phyloP scores from a whole-genome alignment of 257 asterid genomes.

The Nicotiana undulata region DNA sequence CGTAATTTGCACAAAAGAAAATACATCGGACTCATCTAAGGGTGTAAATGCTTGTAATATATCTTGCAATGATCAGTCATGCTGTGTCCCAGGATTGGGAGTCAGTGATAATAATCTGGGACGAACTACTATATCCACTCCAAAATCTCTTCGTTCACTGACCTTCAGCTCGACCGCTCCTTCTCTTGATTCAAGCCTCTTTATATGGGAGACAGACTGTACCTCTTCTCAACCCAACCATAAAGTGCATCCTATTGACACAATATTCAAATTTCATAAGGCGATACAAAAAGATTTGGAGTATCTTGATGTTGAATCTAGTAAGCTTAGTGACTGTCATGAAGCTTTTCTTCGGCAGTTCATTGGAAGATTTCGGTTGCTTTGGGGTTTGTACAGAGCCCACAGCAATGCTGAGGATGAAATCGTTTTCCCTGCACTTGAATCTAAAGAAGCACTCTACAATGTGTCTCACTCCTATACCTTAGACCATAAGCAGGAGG shows the following conservation, averaged over 20 bases:
- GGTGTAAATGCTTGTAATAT: slow-evolving; percentile 9
- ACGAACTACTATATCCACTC: slow-evolving; percentile 18
- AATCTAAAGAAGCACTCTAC: slow-evolving; percentile 40
- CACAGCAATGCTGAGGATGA: slow-evolving; percentile 47
- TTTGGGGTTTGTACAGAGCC: slow-evolving; percentile 42
- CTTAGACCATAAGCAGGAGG: slow-evolving; percentile 46
- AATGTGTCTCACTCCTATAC: slow-evolving; percentile 45
- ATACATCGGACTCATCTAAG: slow-evolving; percentile 6
- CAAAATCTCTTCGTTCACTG: slow-evolving; percentile 30
- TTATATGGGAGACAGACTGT: slow-evolving; percentile 33
- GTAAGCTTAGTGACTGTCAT: slow-evolving; percentile 31
- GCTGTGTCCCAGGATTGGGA: slow-evolving; percentile 47
- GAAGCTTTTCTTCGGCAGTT: slow-evolving; percentile 35
- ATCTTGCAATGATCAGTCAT: slow-evolving; percentile 25
- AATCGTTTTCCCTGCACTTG: slow-evolving; percentile 45
- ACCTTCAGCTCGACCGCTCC: slow-evolving; percentile 37
- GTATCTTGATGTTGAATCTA: slow-evolving; percentile 41
- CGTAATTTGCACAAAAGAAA: slow-evolving; percentile 1
- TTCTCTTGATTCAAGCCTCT: slow-evolving; percentile 45
- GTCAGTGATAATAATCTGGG: slow-evolving; percentile 28
- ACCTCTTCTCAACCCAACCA: slow-evolving; percentile 14
- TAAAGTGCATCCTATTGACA: slow-evolving; percentile 36
- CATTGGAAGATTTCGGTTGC: slow-evolving; percentile 37
- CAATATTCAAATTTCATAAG: slow-evolving; percentile 42
- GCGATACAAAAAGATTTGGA: slow-evolving; percentile 48